Conservation (phyloP, 2,329 filamentous ascomycete species). For the Phyllosticta capitalensis region DNA sequence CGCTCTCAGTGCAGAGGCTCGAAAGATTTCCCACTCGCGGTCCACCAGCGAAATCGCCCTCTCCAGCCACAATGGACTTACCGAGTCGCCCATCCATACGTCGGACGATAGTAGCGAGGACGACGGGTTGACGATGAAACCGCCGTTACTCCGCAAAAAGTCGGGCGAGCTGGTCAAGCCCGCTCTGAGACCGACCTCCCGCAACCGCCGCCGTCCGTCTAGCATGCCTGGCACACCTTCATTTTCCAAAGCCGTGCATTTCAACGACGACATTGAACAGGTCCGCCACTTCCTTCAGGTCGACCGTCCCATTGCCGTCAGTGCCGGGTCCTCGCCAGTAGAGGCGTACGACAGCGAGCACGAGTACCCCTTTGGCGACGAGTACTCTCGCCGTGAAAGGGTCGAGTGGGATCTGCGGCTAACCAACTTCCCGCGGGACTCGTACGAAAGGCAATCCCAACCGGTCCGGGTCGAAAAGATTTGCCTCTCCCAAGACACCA, state of each 20-base stretch:
- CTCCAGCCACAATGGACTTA: constrained; percentile 27
- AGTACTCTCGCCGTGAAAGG: constrained; percentile 35
- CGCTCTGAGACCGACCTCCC: constrained; percentile 71
- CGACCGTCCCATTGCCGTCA: constrained; percentile 90
- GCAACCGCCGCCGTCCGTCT: constrained; percentile 60
- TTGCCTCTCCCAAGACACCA: constrained; percentile 80
- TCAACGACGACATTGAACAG: constrained; percentile 92
- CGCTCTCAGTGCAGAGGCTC: constrained; percentile 44
- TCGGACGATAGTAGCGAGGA: constrained; percentile 36
- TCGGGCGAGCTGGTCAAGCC: constrained; percentile 93
- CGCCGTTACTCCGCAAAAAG: constrained; percentile 95
- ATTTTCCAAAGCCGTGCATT: constrained; percentile 95
- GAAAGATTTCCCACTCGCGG: constrained; percentile 52
- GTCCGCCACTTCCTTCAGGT: constrained; percentile 93
- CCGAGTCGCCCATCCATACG: constrained; percentile 35
- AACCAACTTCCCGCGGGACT: constrained; percentile 69
- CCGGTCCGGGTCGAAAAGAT: constrained; percentile 78
- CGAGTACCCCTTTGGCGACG: constrained; percentile 74
- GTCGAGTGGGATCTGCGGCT: constrained; percentile 84
- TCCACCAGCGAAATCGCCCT: constrained; percentile 50
- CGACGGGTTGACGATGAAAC: constrained; percentile 55
- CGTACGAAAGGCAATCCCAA: constrained; percentile 49
- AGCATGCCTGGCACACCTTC: constrained; percentile 97
- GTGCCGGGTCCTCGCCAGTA: constrained; percentile 82
- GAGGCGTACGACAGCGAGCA: constrained; percentile 78